These are phyloP conservation scores for Gnaphalium uliginosum DNA, from an alignment of 129 eudicot genomes.

Conservation along the genomic window DNA sequence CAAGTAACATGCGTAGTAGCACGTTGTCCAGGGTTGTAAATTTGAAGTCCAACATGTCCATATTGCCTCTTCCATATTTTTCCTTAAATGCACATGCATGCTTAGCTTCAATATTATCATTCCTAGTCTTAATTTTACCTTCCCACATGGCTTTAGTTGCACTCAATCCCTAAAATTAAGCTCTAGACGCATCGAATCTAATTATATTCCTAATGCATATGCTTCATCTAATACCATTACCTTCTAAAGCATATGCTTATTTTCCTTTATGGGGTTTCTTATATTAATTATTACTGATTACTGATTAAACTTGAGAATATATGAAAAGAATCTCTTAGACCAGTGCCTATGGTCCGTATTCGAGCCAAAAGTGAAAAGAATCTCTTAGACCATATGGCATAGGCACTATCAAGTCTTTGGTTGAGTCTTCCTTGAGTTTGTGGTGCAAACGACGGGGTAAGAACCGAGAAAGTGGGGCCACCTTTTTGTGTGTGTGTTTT, in stretches of 20 bases:
- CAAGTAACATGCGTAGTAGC: constrained; percentile 36
- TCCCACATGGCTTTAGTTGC: constrained; percentile 23
- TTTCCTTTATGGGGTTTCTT: neutral
- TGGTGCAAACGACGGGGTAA: too few species aligned
- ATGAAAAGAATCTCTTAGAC: too few species aligned
- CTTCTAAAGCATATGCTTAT: neutral
- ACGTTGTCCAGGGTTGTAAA: constrained; percentile 16
- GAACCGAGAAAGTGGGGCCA: too few species aligned
- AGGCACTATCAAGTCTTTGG: too few species aligned
- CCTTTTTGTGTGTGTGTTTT: too few species aligned
- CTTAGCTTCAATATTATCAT: constrained; percentile 41
- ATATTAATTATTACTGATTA: too few species aligned
- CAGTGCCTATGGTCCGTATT: too few species aligned
- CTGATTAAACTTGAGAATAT: too few species aligned
- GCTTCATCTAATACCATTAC: neutral
- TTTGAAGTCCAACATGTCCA: constrained; percentile 31
- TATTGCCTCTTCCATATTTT: constrained; percentile 29
- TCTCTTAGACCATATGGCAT: too few species aligned
- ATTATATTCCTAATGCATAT: constrained; percentile 3
- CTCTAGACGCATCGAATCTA: constrained; percentile 27
- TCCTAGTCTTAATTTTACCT: too few species aligned
- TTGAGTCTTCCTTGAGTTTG: too few species aligned
- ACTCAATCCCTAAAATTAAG: constrained; percentile 26
- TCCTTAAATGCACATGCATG: constrained; percentile 43
- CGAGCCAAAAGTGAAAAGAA: too few species aligned